phyloP scores from a whole-genome alignment of 2,329 filamentous ascomycete genomes.

The Neofusicoccum parvum region DNA sequence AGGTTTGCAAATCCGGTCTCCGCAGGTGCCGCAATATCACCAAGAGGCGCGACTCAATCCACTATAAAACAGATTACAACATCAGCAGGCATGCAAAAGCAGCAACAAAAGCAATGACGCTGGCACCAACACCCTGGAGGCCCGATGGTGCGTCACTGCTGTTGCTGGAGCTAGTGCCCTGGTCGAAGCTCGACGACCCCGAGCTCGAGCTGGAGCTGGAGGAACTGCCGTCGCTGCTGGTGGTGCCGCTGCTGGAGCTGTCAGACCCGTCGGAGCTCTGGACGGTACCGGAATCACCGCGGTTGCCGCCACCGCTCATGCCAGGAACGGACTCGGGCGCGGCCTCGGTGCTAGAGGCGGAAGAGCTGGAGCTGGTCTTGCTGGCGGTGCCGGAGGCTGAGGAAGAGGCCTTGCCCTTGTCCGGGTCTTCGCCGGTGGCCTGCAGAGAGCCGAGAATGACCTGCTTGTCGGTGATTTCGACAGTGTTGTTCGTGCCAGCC shows the following conservation, averaged over 20 bases:
- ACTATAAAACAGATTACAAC: slow-evolving; percentile 24
- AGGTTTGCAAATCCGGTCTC: too few species aligned
- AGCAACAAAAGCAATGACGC: slow-evolving; percentile 35
- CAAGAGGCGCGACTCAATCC: background rate
- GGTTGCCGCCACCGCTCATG: slow-evolving; percentile 54
- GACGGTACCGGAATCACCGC: slow-evolving; percentile 31
- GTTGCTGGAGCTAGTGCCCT: slow-evolving; percentile 26
- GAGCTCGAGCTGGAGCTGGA: slow-evolving; percentile 24
- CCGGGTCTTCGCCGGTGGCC: slow-evolving; percentile 67
- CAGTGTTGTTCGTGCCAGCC: slow-evolving; percentile 71
- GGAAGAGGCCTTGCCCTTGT: slow-evolving; percentile 36
- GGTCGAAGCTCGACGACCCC: slow-evolving; percentile 24
- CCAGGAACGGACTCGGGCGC: slow-evolving; percentile 57
- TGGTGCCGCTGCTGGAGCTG: background rate
- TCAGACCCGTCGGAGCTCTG: slow-evolving; percentile 20
- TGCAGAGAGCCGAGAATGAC: slow-evolving; percentile 78
- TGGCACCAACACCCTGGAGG: slow-evolving; percentile 33
- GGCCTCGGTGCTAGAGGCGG: slow-evolving; percentile 14
- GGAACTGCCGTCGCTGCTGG: background rate
- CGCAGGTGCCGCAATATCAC: too few species aligned
- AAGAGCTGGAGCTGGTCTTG: slow-evolving; percentile 20
- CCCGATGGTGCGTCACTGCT: slow-evolving; percentile 30
- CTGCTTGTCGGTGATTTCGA: slow-evolving; percentile 72
- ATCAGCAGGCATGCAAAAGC: slow-evolving; percentile 36
- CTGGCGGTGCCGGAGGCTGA: slow-evolving; percentile 31